phyloP scores from a whole-genome alignment of 495 filamentous ascomycete species.

The Echria macrotheca region DNA sequence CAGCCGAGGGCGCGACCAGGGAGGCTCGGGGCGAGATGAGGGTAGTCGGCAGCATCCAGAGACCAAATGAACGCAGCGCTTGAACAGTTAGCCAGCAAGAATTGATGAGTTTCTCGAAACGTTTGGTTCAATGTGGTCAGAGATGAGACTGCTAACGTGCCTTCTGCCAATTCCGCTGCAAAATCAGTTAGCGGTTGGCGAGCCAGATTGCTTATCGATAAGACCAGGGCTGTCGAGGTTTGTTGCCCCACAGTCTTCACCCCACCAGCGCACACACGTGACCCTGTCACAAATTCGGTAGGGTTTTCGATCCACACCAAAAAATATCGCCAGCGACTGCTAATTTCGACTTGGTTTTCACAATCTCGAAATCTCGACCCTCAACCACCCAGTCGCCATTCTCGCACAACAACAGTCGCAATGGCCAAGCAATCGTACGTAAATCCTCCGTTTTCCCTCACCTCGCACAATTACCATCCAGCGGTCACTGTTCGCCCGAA shows the following conservation, averaged over 20 bases:
- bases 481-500: too few relatives aligned
- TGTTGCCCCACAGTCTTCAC: neutral
- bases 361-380: constrained; percentile 32
- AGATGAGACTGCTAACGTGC: too few relatives aligned
- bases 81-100: neutral
- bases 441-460: neutral
- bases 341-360: constrained; percentile 26
- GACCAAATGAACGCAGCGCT: neutral
- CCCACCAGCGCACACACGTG: constrained; percentile 21
- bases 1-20: constrained; percentile 42
- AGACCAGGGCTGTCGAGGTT: too few relatives aligned
- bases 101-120: neutral
- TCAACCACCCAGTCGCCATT: constrained; percentile 30
- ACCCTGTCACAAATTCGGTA: constrained; percentile 26
- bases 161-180: neutral
- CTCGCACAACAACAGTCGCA: constrained; percentile 34
- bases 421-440: constrained; percentile 51
- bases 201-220: too few relatives aligned
- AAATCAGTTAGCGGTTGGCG: neutral
- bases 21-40: constrained; percentile 57
- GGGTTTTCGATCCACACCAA: constrained; percentile 37
- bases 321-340: constrained; percentile 30
- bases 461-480: neutral
- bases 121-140: neutral
- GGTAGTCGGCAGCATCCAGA: constrained; percentile 35